Evolutionary conservation across 352 stramenopile genomes (phyloP), one percentile per base, ranked within the genome.

Genomic region (Elongisporangium undulatum): DNA sequence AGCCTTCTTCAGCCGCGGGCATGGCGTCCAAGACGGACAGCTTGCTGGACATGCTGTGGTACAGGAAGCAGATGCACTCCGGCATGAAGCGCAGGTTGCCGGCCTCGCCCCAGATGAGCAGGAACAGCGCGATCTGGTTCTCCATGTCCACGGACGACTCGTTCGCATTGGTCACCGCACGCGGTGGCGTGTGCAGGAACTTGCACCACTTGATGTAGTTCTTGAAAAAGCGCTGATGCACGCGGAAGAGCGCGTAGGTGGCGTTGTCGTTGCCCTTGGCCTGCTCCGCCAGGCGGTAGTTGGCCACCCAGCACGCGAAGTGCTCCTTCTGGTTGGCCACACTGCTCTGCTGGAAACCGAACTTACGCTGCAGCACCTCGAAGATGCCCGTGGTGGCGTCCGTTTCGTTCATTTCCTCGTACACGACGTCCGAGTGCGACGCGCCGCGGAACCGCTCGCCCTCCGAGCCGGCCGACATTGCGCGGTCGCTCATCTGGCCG

Each of bases 151-250:
- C 41, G 22, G 64, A 74, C 29, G 79, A 75, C 1, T 70, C 66
- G 49, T 72, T 77, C 0, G 79, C 78, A 1, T 64, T 58, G 12
- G 67, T 52, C 13, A 67, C 72, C 39, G 96, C 96, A 51, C 93
- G 78, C n/a, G 91, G 93, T 5, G 77, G 71, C 0, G 95, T 88
- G 22, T 87, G 82, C 51, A 99, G 79, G 51, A 96, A 96, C 53
- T 89, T 82, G 71, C 96, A 99, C 97, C 97, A 99, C 61, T 90
- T 86, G 41, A 73, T 62, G 69, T 97, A 97, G 72, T 97, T 97
- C 41, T 82, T 84, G 64, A 96, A 94, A 20, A 99, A 89, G 62
- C 91, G 92, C 16, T 62, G 55, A 64, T 94, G 85, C 52, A 94
- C 74, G 19, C 77, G 71, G 12, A 59, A 62, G 24, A 93, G 73